A percentile compares a stretch with the other conserved stretches of the same genome.
phyloP scores from a whole-genome alignment of 352 stramenopile genomes.

The Pythium vanterpoolii region DNA sequence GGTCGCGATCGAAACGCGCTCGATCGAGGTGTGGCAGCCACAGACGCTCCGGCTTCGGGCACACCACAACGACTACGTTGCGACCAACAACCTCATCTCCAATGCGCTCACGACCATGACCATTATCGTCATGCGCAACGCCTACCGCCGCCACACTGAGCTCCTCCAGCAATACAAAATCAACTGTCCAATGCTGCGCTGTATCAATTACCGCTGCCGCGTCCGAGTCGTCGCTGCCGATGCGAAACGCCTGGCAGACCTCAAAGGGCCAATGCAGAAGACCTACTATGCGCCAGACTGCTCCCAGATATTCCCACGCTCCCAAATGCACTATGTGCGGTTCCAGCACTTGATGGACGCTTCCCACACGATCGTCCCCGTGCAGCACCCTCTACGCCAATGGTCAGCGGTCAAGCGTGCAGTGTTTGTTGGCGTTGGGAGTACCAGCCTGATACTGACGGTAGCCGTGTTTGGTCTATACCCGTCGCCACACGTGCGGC shows the following conservation, averaged over 20 bases:
- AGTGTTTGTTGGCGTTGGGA: not conserved
- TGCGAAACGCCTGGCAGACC: not conserved
- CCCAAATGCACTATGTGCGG: constrained; percentile 6
- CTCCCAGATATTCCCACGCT: not conserved
- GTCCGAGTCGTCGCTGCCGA: constrained; percentile 7
- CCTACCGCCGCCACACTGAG: constrained; percentile 8
- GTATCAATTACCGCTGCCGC: constrained; percentile 25
- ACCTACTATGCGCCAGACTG: not conserved
- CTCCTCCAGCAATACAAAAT: constrained; percentile 9
- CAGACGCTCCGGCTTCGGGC: not conserved
- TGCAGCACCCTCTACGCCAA: not conserved
- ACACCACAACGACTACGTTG: not conserved
- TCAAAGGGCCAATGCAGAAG: not conserved
- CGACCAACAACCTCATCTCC: constrained; percentile 17
- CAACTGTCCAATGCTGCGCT: constrained; percentile 23
- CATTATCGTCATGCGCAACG: constrained; percentile 11
- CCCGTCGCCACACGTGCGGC: not conserved
- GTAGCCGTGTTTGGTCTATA: not conserved
- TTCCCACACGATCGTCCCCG: constrained; percentile 7
- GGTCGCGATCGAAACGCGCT: constrained; percentile 15
- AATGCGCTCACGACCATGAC: constrained; percentile 19
- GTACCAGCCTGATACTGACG: not conserved
- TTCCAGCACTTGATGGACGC: not conserved
- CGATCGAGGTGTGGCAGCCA: constrained; percentile 3
- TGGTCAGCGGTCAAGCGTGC: not conserved